Conservation (phyloP, 73 alveolate species). For the Paramecium octaurelia region DNA sequence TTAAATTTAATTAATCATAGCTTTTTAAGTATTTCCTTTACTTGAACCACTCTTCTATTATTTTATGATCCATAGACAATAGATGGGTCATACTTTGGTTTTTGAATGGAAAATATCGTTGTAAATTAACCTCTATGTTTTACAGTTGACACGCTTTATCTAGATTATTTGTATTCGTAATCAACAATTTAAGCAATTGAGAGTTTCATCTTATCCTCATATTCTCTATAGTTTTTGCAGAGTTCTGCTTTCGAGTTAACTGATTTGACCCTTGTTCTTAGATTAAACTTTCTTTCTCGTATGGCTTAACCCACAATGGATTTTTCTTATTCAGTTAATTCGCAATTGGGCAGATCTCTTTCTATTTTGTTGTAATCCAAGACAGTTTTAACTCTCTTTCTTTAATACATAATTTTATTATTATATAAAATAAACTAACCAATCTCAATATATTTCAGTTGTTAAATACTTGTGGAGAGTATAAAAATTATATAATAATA, state of each 20-base stretch:
- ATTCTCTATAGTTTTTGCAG: not conserved
- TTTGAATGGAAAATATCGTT: not conserved
- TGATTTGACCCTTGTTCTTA: not conserved
- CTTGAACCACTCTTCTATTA: not conserved
- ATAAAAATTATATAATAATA: not conserved
- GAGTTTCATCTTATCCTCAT: not conserved
- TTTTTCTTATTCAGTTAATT: not conserved
- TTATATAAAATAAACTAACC: not conserved
- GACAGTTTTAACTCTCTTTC: not conserved
- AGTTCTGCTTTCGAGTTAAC: not conserved
- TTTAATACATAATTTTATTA: not conserved
- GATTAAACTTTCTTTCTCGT: not conserved
- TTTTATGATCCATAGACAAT: not conserved
- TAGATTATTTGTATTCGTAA: not conserved
- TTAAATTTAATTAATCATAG: not conserved
- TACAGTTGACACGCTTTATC: not conserved
- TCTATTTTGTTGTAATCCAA: not conserved
- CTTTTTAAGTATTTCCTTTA: not conserved
- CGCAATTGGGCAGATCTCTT: not conserved
- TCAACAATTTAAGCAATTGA: constrained; percentile 13
- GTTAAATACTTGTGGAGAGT: not conserved
- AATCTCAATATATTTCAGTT: not conserved
- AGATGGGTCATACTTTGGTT: constrained; percentile 9
- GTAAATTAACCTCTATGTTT: not conserved
- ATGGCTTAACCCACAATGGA: not conserved